These are phyloP conservation scores for Fusarium falciforme DNA, from an alignment of 2,329 filamentous ascomycete species.

Conservation along the genomic window DNA sequence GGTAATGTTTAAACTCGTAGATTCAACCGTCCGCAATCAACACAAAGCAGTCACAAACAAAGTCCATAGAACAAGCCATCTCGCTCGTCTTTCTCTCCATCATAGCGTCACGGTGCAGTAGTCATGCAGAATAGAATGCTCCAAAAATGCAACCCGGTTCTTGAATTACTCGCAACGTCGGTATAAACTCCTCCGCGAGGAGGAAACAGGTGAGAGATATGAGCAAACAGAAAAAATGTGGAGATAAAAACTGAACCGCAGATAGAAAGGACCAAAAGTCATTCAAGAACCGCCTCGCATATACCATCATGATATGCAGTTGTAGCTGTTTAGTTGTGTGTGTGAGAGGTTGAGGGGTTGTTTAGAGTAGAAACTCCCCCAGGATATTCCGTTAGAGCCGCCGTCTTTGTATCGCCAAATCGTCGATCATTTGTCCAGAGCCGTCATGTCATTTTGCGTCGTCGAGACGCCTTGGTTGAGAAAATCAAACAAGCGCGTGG, in stretches of 20 bases:
- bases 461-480: constrained; percentile 38
- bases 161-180: constrained; percentile 45
- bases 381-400: constrained; percentile 39
- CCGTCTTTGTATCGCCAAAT: constrained; percentile 45
- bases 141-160: constrained; percentile 37
- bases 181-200: constrained; percentile 43
- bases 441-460: constrained; percentile 40
- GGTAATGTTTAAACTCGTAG: neutral
- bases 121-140: constrained; percentile 11
- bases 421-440: constrained; percentile 38
- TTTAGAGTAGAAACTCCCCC: constrained; percentile 25
- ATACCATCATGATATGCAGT: constrained; percentile 44
- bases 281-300: constrained; percentile 47
- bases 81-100: neutral
- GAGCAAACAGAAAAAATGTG: constrained; percentile 35
- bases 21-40: neutral
- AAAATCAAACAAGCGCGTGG: constrained; percentile 25
- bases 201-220: constrained; percentile 35
- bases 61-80: neutral
- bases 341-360: constrained; percentile 1
- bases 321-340: constrained; percentile 23
- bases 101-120: neutral
- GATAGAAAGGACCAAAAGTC: constrained; percentile 43
- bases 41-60: neutral
- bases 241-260: constrained; percentile 32